Base-by-base conservation (phyloP, 2,329 filamentous ascomycete genomes). In the Ploettnerulaceae sp. region DNA sequence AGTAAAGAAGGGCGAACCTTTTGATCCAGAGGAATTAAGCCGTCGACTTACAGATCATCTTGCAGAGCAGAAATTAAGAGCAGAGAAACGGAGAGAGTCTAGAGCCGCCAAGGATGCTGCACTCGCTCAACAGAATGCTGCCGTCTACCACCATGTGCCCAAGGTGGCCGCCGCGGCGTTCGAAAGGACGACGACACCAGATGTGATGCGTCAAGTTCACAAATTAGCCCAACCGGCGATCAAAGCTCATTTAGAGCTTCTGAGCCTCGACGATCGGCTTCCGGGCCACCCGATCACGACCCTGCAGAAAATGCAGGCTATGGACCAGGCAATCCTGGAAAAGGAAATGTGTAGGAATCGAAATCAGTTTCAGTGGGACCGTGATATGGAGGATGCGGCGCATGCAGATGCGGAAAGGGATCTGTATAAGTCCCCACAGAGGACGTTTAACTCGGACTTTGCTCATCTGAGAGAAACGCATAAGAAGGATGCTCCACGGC, bases 1-100 rank as follows among this genome's bases (percentile, higher is more conserved):
- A 21, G 58, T 48, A 17, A 63, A 61, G 38, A 48, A 57, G 41
- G 56, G 54, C 12, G 53, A 67, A 24, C 66, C 69, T 14, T 66
- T 81, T 35, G 77, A 82, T 49, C 68, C 79, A 0, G 69, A 74
- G 21, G 77, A 82, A 45, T 63, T 82, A 21, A 69, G 71, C 8
- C 69, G 72, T 24, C 72, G 77, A 14, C 67, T 82, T 18, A 67
- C 69, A 38, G 53, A 69, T 8, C 72, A 81, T 14, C 64, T 77
- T 11, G 69, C 67, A 4, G 70, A 79, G 49, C 74, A 75, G 51
- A 73, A 73, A 49, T 63, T 66, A 6, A 59, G 61, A 9, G 64
- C 68, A 3, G 48, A 58, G 22, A 47, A 44, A 24, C 54, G 54
- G 35, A 53, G 53, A 7, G 45, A 53, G 15, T 47, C 51, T 17